Evolutionary conservation across 306 rosid species (phyloP).

Genomic region (Malus fusca): DNA sequence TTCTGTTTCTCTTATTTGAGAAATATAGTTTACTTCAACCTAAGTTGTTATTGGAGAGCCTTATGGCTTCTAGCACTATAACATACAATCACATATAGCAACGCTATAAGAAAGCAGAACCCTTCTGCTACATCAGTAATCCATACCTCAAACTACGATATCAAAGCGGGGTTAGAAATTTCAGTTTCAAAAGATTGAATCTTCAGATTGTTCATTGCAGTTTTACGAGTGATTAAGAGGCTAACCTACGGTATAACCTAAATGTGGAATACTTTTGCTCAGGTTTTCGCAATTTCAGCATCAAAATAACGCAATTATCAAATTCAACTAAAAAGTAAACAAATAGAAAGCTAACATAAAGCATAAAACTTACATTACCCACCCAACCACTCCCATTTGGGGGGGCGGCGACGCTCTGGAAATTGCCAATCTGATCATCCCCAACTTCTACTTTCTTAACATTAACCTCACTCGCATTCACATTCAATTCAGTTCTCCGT

Average conservation of each 20-base stretch:
- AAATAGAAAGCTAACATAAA: not conserved
- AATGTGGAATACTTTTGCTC: not conserved
- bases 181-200: not conserved
- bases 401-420: slow-evolving; percentile 22
- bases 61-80: not conserved
- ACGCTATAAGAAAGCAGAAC: not conserved
- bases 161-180: not conserved
- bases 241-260: not conserved
- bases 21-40: not conserved
- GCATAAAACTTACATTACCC: slow-evolving; percentile 45
- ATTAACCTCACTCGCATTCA: slow-evolving; percentile 10
- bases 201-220: not conserved
- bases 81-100: not conserved
- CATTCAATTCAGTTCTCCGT: not conserved
- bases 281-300: not conserved
- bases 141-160: not conserved
- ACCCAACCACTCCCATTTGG: slow-evolving; percentile 34
- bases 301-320: not conserved
- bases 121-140: not conserved
- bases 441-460: slow-evolving; percentile 26
- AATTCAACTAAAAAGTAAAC: not conserved
- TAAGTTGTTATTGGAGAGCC: not conserved
- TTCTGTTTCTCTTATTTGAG: not conserved
- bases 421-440: slow-evolving; percentile 21
- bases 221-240: not conserved